phyloP scores from a whole-genome alignment of 176 grass and related monocot species.

The Carex kokanica region DNA sequence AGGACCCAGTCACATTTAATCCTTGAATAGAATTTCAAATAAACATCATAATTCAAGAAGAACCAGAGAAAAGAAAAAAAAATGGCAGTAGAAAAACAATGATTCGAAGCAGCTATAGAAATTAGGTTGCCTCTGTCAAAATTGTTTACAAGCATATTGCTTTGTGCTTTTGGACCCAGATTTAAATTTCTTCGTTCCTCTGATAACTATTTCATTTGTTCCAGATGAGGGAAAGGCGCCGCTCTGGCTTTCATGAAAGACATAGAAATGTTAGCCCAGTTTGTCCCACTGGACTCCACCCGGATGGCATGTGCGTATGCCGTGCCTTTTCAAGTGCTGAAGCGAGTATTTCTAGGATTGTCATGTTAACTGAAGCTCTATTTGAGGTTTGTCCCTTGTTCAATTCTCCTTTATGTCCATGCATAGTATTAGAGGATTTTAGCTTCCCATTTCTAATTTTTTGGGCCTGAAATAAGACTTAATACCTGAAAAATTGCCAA shows the following conservation, averaged over 20 bases:
- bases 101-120: not conserved
- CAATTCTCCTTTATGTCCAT: slow-evolving; percentile 18
- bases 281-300: slow-evolving; percentile 86
- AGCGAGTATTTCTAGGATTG: slow-evolving; percentile 90
- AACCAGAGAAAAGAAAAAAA: not conserved
- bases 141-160: not conserved
- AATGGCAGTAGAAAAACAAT: not conserved
- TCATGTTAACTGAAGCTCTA: slow-evolving; percentile 92
- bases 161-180: not conserved
- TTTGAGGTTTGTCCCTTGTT: slow-evolving; percentile 72
- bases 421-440: not conserved
- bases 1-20: not conserved
- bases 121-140: not conserved
- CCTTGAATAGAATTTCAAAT: not conserved
- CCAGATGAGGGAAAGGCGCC: slow-evolving; percentile 72
- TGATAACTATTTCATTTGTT: slow-evolving; percentile 20
- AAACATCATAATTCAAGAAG: not conserved
- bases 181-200: not conserved
- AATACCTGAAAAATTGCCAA: not conserved
- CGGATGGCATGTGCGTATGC: slow-evolving; percentile 76
- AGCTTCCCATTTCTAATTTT: not conserved
- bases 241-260: slow-evolving; percentile 51
- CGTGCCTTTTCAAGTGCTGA: slow-evolving; percentile 73
- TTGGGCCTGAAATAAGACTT: not conserved
- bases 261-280: slow-evolving; percentile 41